Conservation (phyloP, 2,329 filamentous ascomycete species). For the Ascosphaera apis region DNA sequence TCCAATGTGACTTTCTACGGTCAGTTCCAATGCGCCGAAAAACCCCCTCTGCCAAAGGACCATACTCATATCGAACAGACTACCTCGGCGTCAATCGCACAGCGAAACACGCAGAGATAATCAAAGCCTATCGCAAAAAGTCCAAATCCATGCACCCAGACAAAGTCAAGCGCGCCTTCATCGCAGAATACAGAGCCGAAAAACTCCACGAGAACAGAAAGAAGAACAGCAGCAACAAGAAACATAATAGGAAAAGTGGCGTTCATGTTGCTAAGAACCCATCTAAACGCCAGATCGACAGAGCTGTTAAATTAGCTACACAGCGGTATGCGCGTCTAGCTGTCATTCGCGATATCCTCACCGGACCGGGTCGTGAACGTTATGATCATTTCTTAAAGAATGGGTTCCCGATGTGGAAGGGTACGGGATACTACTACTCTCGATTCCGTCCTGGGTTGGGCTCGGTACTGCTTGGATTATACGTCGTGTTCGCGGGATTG, state of each 20-base stretch:
- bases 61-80: constrained; percentile 21
- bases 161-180: constrained; percentile 73
- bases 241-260: constrained; percentile 34
- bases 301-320: constrained; percentile 56
- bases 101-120: constrained; percentile 69
- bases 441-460: constrained; percentile 79
- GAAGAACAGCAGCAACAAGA: constrained; percentile 15
- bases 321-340: constrained; percentile 67
- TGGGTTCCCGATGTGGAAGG: constrained; percentile 91
- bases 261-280: constrained; percentile 48
- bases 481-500: constrained; percentile 60
- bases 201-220: constrained; percentile 11
- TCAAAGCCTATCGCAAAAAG: constrained; percentile 81
- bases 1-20: constrained; percentile 67
- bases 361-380: constrained; percentile 55
- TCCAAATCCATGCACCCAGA: constrained; percentile 71
- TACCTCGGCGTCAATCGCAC: constrained; percentile 55
- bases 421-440: constrained; percentile 94
- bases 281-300: constrained; percentile 48
- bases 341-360: constrained; percentile 66
- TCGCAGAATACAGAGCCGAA: constrained; percentile 39
- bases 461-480: constrained; percentile 58
- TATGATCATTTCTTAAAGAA: constrained; percentile 89
- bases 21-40: constrained; percentile 8
- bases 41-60: not conserved